Conservation (phyloP, 163 green algal species). For the Volvox carteri region DNA sequence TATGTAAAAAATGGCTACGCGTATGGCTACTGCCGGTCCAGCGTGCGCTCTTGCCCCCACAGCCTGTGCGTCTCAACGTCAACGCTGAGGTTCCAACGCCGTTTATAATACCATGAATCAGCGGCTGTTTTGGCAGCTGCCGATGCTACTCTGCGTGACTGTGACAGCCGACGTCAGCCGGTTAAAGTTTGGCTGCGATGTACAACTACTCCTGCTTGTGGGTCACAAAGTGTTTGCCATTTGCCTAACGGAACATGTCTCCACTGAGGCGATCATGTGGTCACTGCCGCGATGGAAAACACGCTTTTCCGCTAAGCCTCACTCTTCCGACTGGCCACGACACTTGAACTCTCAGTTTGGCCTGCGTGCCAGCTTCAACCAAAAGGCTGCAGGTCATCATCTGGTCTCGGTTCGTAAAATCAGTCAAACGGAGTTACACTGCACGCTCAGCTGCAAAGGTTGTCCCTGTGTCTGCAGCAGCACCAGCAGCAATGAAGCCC, state of each 20-base stretch:
- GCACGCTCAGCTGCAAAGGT: not conserved
- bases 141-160: conserved; percentile 14
- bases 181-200: too few species aligned
- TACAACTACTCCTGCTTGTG: too few species aligned
- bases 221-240: too few species aligned
- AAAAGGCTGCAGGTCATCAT: conserved; percentile 19
- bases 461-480: conserved; percentile 41
- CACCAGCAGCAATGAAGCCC: not conserved
- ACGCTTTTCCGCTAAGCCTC: too few species aligned
- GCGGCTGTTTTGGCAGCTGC: conserved; percentile 18
- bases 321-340: too few species aligned
- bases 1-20: too few species aligned
- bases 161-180: conserved; percentile 43
- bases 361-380: conserved; percentile 36
- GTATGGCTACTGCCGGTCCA: too few species aligned
- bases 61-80: conserved; percentile 28
- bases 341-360: conserved; percentile 34
- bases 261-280: too few species aligned
- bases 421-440: conserved; percentile 22
- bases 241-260: too few species aligned
- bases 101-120: conserved; percentile 42
- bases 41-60: not conserved
- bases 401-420: conserved; percentile 8
- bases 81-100: conserved; percentile 49
- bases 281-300: too few species aligned